These are phyloP conservation scores for Populus pruinosa DNA, from an alignment of 345 rosid genomes.

Conservation along the genomic window DNA sequence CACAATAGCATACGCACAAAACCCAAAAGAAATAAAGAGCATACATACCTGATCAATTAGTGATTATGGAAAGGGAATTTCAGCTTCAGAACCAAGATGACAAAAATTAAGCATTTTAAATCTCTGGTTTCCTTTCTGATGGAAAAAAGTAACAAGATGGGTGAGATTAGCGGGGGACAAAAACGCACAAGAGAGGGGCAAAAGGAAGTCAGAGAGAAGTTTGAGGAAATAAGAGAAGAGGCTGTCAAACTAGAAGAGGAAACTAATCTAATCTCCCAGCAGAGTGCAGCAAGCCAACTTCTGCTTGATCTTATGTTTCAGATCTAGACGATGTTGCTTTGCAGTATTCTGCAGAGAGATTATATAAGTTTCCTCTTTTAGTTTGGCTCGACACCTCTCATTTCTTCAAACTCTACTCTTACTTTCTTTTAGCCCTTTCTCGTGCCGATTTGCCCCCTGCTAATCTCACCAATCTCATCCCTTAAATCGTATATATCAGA, in stretches of 20 bases:
- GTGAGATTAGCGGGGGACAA: not conserved
- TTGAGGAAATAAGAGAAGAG: not conserved
- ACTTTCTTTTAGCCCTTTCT: not conserved
- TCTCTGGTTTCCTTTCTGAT: not conserved
- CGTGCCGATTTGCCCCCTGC: not conserved
- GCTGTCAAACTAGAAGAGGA: not conserved
- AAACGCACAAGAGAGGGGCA: not conserved
- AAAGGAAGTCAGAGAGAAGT: not conserved
- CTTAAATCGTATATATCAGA: too few species aligned
- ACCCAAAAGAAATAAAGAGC: not conserved
- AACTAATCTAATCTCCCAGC: not conserved
- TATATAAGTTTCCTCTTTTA: not conserved
- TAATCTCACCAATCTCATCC: too few species aligned
- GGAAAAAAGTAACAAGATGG: not conserved
- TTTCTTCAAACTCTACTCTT: not conserved
- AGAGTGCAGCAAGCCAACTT: not conserved
- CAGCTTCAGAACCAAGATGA: not conserved
- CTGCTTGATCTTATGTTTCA: not conserved
- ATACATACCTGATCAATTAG: not conserved
- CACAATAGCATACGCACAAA: not conserved
- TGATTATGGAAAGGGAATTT: not conserved
- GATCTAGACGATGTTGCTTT: not conserved
- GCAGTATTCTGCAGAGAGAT: not conserved
- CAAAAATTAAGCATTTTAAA: not conserved
- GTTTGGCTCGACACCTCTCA: not conserved